Percentiles rank a stretch among this genome's conserved stretches.
phyloP scores from a whole-genome alignment of 2,329 filamentous ascomycete species.

The Clonostachys rosea region DNA sequence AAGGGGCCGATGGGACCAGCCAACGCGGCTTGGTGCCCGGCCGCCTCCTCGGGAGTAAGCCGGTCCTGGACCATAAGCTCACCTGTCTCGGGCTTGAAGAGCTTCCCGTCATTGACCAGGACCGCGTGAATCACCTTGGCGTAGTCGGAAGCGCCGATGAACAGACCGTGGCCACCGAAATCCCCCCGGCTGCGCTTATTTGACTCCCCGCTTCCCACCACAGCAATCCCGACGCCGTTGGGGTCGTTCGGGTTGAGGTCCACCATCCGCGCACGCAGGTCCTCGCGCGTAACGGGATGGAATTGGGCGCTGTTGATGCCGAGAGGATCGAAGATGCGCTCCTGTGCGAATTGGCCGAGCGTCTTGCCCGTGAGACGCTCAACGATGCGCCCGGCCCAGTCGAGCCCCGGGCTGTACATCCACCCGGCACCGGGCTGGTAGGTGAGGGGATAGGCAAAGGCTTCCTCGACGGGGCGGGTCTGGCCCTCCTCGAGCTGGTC shows the following conservation, averaged over 20 bases:
- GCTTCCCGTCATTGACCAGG: slow-evolving; percentile 38
- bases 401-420: slow-evolving; percentile 42
- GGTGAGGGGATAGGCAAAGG: slow-evolving; percentile 35
- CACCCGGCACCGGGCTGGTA: slow-evolving; percentile 47
- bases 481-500: slow-evolving; percentile 4
- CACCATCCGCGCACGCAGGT: slow-evolving; percentile 24
- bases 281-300: slow-evolving; percentile 26
- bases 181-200: slow-evolving; percentile 25
- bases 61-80: slow-evolving; percentile 41
- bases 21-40: slow-evolving; percentile 18
- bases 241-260: slow-evolving; percentile 31
- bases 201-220: slow-evolving; percentile 23
- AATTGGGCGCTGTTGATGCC: slow-evolving; percentile 31
- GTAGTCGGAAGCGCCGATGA: slow-evolving; percentile 30
- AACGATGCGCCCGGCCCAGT: slow-evolving; percentile 49
- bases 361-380: slow-evolving; percentile 36
- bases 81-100: slow-evolving; percentile 34
- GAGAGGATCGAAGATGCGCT: slow-evolving; percentile 37
- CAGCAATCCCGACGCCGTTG: slow-evolving; percentile 21
- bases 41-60: slow-evolving; percentile 22
- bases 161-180: slow-evolving; percentile 38
- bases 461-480: slow-evolving; percentile 29
- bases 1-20: slow-evolving; percentile 21
- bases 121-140: slow-evolving; percentile 38
- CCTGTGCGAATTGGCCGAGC: slow-evolving; percentile 35